These are phyloP conservation scores for Termitomyces sp. DNA, from an alignment of 768 basidiomycete genomes.

Conservation along the genomic window DNA sequence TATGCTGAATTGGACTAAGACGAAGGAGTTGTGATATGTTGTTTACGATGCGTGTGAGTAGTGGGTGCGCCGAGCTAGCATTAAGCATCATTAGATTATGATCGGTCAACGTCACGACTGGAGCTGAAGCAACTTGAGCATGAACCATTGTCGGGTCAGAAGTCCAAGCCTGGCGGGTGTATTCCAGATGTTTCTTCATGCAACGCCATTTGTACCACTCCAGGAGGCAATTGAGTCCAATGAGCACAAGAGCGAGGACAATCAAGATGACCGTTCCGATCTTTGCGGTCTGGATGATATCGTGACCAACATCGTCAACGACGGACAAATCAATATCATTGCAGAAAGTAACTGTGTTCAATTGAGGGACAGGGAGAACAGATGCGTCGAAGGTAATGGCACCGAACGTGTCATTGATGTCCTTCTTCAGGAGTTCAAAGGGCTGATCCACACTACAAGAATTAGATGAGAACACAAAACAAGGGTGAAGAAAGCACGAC, in stretches of 20 bases:
- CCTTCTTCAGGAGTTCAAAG: slow-evolving; percentile 81
- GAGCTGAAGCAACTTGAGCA: slow-evolving; percentile 28
- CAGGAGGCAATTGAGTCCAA: slow-evolving; percentile 67
- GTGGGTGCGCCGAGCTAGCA: slow-evolving; percentile 62
- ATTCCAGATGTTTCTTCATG: slow-evolving; percentile 58
- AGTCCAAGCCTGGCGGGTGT: slow-evolving; percentile 72
- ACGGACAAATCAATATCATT: slow-evolving; percentile 71
- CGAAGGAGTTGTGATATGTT: slow-evolving; percentile 42
- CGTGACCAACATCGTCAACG: slow-evolving; percentile 78
- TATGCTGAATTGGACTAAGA: slow-evolving; percentile 56
- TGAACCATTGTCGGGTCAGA: slow-evolving; percentile 63
- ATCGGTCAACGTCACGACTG: slow-evolving; percentile 57
- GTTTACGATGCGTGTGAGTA: slow-evolving; percentile 63
- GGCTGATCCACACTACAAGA: slow-evolving; percentile 67
- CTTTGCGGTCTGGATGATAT: slow-evolving; percentile 74
- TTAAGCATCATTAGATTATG: slow-evolving; percentile 78
- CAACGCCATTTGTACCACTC: slow-evolving; percentile 89
- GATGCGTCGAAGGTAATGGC: slow-evolving; percentile 69
- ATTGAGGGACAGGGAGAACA: slow-evolving; percentile 69
- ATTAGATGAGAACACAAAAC: not conserved
- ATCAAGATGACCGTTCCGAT: slow-evolving; percentile 76
- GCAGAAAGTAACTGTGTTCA: slow-evolving; percentile 72
- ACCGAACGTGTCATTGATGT: slow-evolving; percentile 83
- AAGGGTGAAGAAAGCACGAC: not conserved
- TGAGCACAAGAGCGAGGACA: slow-evolving; percentile 62